Conservation (phyloP, 305 asterid genomes). For the Fraxinus xanthoxyloides region DNA sequence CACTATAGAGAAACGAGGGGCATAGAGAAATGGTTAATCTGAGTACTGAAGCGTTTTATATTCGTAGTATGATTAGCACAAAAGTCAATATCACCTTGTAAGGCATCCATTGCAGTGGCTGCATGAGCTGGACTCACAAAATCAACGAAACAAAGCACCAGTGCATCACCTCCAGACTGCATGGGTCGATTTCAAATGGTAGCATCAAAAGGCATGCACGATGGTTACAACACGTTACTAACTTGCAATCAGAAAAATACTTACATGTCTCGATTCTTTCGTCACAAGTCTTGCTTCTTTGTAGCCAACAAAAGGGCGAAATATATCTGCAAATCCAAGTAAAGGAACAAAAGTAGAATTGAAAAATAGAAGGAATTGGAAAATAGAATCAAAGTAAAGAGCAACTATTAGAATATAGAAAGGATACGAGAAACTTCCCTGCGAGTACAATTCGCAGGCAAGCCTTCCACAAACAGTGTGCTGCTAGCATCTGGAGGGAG, state of each 20-base stretch:
- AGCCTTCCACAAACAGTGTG: slow-evolving; percentile 49
- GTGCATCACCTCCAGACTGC: slow-evolving; percentile 59
- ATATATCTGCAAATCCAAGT: slow-evolving; percentile 51
- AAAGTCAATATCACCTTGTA: slow-evolving; percentile 49
- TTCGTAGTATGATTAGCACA: neutral
- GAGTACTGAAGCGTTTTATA: neutral
- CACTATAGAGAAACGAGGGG: neutral
- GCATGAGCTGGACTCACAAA: slow-evolving; percentile 71
- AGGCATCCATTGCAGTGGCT: slow-evolving; percentile 63
- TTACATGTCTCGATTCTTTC: slow-evolving; percentile 58
- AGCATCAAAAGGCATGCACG: slow-evolving; percentile 11
- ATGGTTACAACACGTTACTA: neutral
- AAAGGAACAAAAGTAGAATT: slow-evolving; percentile 35
- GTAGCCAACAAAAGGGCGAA: slow-evolving; percentile 73
- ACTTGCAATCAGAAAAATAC: slow-evolving; percentile 11
- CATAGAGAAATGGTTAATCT: neutral
- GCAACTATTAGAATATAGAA: slow-evolving; percentile 19
- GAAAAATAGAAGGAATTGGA: neutral
- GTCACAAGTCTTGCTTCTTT: slow-evolving; percentile 63
- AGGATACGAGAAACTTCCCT: slow-evolving; percentile 93
- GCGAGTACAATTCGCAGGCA: slow-evolving; percentile 72
- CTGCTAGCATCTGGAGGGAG: slow-evolving; percentile 51
- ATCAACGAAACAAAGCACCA: slow-evolving; percentile 67
- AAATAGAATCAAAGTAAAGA: neutral
- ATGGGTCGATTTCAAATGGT: slow-evolving; percentile 16